Conservation (phyloP, 1,284 basidiomycete species). For the Anthracocystis walkeri region DNA sequence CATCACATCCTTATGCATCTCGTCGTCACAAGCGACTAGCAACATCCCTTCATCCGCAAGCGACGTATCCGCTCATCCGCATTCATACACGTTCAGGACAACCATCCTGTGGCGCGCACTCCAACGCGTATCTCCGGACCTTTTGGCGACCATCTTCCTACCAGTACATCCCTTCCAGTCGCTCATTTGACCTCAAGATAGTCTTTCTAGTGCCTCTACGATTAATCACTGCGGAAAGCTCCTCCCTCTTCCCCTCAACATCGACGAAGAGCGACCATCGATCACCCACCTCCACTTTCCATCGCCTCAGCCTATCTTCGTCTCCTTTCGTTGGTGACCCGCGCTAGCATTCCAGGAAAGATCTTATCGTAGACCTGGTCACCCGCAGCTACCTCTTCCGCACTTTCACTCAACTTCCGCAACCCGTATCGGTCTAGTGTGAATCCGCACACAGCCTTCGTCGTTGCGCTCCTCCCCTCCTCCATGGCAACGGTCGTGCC, state of each 20-base stretch:
- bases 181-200: background rate
- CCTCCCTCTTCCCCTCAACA: background rate
- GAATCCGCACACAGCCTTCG: background rate
- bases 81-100: background rate
- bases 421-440: conserved; percentile 6
- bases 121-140: conserved; percentile 16
- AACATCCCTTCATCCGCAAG: background rate
- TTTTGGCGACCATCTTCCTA: background rate
- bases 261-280: background rate
- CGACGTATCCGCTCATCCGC: background rate
- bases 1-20: background rate
- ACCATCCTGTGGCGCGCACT: conserved; percentile 1
- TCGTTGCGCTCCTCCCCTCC: background rate
- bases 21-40: background rate
- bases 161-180: background rate
- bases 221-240: background rate
- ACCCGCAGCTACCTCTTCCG: conserved; percentile 1
- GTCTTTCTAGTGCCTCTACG: background rate
- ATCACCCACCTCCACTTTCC: conserved; percentile 35
- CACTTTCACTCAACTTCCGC: background rate
- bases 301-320: background rate
- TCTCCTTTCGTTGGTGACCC: background rate
- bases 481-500: conserved; percentile 56
- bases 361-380: background rate
- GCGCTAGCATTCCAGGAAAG: conserved; percentile 1